phyloP scores from a whole-genome alignment of 2,329 filamentous ascomycete species.

The Emergomyces orientalis region DNA sequence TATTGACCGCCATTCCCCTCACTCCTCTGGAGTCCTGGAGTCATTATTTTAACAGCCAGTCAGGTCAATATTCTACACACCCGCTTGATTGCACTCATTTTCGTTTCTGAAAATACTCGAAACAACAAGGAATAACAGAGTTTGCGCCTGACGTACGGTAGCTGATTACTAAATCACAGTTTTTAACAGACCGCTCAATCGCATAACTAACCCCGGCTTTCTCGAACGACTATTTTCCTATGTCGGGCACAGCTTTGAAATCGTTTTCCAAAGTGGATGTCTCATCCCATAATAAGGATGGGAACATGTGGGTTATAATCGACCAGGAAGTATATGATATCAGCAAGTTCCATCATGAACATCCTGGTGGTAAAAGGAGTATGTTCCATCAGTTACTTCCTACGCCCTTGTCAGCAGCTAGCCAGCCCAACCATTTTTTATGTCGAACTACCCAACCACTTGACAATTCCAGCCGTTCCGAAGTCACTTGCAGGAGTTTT shows the following conservation, averaged over 20 bases:
- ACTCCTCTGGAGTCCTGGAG: not conserved
- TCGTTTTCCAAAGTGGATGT: constrained; percentile 7
- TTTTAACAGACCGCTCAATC: not conserved
- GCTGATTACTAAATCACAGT: not conserved
- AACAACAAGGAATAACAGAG: not conserved
- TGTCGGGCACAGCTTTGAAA: not conserved
- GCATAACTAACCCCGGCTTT: not conserved
- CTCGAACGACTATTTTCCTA: not conserved
- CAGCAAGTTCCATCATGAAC: constrained; percentile 17
- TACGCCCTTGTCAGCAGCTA: not conserved
- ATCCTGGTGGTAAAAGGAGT: constrained; percentile 16
- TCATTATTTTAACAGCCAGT: not conserved
- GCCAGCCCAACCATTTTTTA: not conserved
- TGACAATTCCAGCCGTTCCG: not conserved
- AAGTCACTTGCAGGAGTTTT: not conserved
- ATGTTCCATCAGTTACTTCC: not conserved
- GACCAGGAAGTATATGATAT: constrained; percentile 18
- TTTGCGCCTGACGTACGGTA: not conserved
- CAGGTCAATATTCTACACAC: not conserved
- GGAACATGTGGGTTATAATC: constrained; percentile 18
- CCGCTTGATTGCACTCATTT: not conserved
- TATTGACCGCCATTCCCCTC: not conserved
- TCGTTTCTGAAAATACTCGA: not conserved
- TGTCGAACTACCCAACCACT: not conserved
- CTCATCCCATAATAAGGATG: constrained; percentile 8